These are phyloP conservation scores for Diospyros kaki DNA, from an alignment of 148 eudicot genomes.

Conservation along the genomic window DNA sequence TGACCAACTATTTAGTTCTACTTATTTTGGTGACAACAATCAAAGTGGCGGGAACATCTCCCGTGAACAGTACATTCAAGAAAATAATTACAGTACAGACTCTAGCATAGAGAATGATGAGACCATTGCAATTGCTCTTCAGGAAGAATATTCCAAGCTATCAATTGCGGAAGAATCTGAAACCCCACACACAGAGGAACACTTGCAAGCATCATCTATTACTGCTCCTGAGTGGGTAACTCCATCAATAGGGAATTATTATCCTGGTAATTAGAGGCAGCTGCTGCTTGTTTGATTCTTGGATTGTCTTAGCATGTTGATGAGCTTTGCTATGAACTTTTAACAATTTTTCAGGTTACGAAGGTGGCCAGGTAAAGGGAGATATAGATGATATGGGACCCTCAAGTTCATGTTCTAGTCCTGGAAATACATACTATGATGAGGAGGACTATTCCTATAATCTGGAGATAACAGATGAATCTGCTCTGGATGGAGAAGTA, in stretches of 20 bases:
- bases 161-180: conserved; percentile 53
- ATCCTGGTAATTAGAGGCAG: conserved; percentile 38
- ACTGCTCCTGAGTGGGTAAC: conserved; percentile 44
- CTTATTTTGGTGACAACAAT: conserved; percentile 47
- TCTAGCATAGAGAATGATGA: conserved; percentile 49
- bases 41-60: conserved; percentile 53
- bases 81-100: conserved; percentile 31
- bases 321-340: conserved; percentile 12
- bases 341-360: conserved; percentile 39
- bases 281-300: conserved; percentile 13
- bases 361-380: conserved; percentile 30
- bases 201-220: conserved; percentile 33
- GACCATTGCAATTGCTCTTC: conserved; percentile 52
- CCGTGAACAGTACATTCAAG: conserved; percentile 39
- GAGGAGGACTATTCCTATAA: conserved; percentile 50
- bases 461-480: conserved; percentile 71
- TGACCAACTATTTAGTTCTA: conserved; percentile 47
- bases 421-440: conserved; percentile 56
- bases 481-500: conserved; percentile 83
- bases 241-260: conserved; percentile 37
- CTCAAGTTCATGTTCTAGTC: conserved; percentile 76
- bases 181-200: conserved; percentile 41
- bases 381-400: conserved; percentile 49
- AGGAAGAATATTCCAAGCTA: conserved; percentile 60
- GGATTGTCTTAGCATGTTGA: conserved; percentile 3